Percentiles rank a stretch among this genome's conserved stretches.
Conservation (phyloP, 495 filamentous ascomycete genomes). For the Penicillium odoratum region DNA sequence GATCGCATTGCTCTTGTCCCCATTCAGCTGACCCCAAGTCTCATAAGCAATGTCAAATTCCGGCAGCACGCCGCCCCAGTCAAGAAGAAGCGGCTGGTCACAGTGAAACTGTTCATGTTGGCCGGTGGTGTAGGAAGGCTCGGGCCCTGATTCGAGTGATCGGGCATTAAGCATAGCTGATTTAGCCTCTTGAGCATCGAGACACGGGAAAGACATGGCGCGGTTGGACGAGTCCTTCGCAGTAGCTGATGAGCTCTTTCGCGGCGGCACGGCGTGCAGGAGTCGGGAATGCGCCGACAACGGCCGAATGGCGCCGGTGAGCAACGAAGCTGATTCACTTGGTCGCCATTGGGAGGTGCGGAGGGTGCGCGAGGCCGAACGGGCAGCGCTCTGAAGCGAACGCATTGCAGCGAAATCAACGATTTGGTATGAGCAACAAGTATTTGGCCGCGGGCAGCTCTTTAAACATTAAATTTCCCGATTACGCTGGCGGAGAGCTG, state of each 20-base stretch:
- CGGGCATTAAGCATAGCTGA: conserved; percentile 74
- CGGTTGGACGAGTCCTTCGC: conserved; percentile 71
- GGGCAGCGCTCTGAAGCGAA: conserved; percentile 26
- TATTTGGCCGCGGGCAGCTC: conserved; percentile 4
- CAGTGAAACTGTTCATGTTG: conserved; percentile 74
- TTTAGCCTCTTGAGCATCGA: conserved; percentile 84
- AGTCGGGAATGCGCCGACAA: conserved; percentile 21
- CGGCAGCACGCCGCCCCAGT: conserved; percentile 88
- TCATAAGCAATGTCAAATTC: conserved; percentile 92
- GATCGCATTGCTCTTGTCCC: conserved; percentile 83
- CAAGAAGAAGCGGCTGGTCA: conserved; percentile 72
- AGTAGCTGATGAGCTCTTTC: conserved; percentile 31
- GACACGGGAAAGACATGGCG: conserved; percentile 90
- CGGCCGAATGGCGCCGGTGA: conserved; percentile 23
- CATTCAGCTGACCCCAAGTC: conserved; percentile 84
- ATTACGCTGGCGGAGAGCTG: conserved; percentile 21
- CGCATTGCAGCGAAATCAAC: conserved; percentile 20
- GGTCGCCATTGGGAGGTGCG: conserved; percentile 21
- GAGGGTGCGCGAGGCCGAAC: conserved; percentile 26
- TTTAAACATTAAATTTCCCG: conserved; percentile 14
- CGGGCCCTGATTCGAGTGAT: conserved; percentile 75
- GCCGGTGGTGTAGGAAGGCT: conserved; percentile 91
- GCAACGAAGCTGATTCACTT: conserved; percentile 9
- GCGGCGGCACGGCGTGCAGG: conserved; percentile 29
- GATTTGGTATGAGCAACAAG: conserved; percentile 2